Evolutionary conservation across 2,329 filamentous ascomycete genomes (phyloP), one percentile per base, ranked within the genome.

Genomic region (Colletotrichum lini): DNA sequence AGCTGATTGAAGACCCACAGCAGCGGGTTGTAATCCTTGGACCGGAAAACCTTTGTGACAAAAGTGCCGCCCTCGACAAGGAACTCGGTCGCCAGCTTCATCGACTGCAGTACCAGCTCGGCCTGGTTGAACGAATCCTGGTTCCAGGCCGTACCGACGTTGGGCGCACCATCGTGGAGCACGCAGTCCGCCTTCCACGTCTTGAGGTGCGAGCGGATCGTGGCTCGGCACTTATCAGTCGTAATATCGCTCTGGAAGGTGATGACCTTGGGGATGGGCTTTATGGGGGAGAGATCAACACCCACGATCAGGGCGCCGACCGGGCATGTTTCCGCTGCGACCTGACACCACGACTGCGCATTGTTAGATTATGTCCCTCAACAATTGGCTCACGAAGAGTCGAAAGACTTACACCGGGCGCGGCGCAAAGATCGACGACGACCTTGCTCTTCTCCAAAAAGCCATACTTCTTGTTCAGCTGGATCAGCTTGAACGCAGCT

Each of bases 81-180:
- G 76, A 99, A 99, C 75, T 99, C 96, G 0, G 95, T 98, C 3
- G 96, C 96, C 68, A 99, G 86, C 81, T 97, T 98, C 87, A 99
- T 88, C 10, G 94, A 93, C 80, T 98, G 94, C 66, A 99, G 85
- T 15, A 93, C 94, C 63, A 99, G 86, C 83, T 98, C 96, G 70
- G 96, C 96, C 83, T 99, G 96, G 73, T 96, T 96, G 88, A 98
- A 99, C 54, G 96, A 96, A 86, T 99, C 96, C 84, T 99, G 96
- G 53, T 95, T 93, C 96, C 96, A 99, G 0, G 96, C 95, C 0
- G 95, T 96, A 91, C 96, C 96, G 69, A 99, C 96, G 78, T 99
- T 99, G 57, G 96, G 96, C 1, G 96, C 96, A 83, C 96, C 96
- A 80, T 99, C 96, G 84, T 99, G 96, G 49, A 99, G 87, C 6